These are phyloP conservation scores for Amaranthus hypochondriacus DNA, from an alignment of 148 eudicot species.

Conservation along the genomic window DNA sequence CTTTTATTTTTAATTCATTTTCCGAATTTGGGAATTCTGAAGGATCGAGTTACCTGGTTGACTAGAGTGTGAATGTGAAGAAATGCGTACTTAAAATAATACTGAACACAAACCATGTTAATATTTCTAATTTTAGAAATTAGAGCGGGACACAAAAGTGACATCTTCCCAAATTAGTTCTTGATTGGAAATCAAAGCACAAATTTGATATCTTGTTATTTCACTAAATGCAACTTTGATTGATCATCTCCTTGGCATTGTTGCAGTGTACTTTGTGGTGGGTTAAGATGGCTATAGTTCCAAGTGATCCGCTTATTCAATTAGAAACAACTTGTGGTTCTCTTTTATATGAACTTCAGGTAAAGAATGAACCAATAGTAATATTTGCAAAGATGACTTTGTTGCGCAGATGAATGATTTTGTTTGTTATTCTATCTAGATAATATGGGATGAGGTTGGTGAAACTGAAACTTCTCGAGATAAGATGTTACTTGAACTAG, in stretches of 20 bases:
- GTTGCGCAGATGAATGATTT: conserved; percentile 2
- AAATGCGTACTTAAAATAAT: no score
- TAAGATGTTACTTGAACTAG: conserved; percentile 54
- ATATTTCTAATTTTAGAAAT: no score
- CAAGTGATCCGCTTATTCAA: conserved; percentile 37
- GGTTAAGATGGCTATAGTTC: conserved; percentile 25
- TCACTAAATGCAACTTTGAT: neutral
- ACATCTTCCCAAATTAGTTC: no score
- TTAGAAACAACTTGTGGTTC: conserved; percentile 54
- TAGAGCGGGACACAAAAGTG: no score
- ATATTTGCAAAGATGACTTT: neutral
- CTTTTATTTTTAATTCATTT: neutral
- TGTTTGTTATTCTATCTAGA: conserved; percentile 23
- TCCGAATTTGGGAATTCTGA: neutral
- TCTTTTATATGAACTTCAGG: conserved; percentile 46
- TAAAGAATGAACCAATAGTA: conserved; percentile 7
- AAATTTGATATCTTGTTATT: no score
- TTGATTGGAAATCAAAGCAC: no score
- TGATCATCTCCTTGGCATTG: neutral
- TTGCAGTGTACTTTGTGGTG: conserved; percentile 11
- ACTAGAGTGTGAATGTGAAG: no score
- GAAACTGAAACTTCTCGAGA: conserved; percentile 49
- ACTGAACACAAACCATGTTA: no score
- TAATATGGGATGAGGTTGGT: conserved; percentile 69
- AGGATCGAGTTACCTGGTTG: no score